Conservation (phyloP, 495 filamentous ascomycete species). For the Pyrenula massariospora region DNA sequence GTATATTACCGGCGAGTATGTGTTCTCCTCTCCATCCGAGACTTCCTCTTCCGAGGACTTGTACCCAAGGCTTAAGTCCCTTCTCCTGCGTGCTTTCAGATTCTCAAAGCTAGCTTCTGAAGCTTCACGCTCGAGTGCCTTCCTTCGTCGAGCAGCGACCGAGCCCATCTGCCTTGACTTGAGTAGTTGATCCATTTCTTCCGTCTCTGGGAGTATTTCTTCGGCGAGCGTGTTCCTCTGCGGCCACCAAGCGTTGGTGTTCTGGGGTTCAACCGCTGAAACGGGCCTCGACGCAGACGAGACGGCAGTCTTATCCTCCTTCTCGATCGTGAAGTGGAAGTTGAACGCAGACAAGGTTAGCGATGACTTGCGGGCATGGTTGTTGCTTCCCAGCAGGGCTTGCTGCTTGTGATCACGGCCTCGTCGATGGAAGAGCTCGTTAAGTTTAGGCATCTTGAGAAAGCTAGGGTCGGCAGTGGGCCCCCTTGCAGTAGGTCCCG, state of each 20-base stretch:
- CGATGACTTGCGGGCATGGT: neutral
- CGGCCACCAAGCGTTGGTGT: neutral
- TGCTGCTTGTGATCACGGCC: neutral
- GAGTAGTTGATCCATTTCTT: conserved; percentile 1
- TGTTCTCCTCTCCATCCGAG: neutral
- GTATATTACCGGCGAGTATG: neutral
- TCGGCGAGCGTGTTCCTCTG: neutral
- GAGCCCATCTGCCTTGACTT: neutral
- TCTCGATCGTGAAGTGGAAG: neutral
- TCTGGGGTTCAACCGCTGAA: neutral
- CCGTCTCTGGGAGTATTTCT: neutral
- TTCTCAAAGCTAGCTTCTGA: neutral
- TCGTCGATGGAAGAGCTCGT: neutral
- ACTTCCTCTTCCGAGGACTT: neutral
- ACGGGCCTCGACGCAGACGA: neutral
- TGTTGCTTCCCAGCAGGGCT: neutral
- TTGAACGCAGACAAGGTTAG: neutral
- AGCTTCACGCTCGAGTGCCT: neutral
- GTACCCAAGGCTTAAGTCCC: neutral
- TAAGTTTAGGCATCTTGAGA: neutral
- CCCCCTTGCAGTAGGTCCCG: neutral
- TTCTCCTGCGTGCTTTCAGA: neutral
- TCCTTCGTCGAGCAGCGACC: neutral
- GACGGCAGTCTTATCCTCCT: neutral
- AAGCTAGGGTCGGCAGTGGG: neutral